Conservation (phyloP, 495 filamentous ascomycete species). For the Barbatosphaeria neglecta region DNA sequence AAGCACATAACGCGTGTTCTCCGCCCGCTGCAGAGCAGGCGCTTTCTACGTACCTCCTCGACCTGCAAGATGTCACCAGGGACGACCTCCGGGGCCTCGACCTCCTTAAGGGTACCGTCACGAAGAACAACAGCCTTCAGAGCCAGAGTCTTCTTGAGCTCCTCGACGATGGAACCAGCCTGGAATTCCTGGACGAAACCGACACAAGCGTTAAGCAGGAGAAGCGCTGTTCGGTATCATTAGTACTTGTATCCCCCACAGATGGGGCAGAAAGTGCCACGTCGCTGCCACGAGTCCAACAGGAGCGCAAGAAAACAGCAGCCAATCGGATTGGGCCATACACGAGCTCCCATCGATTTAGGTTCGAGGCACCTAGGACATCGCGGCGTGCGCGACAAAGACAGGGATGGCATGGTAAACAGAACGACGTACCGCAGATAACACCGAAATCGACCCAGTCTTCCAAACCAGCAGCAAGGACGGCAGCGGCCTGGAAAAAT, state of each 20-base stretch:
- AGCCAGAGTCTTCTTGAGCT: slow-evolving; percentile 80
- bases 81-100: slow-evolving; percentile 70
- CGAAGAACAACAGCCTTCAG: slow-evolving; percentile 77
- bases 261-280: not conserved
- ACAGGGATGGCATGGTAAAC: not conserved
- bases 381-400: too few relatives aligned
- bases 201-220: slow-evolving; percentile 71
- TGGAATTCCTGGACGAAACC: slow-evolving; percentile 85
- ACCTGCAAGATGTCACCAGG: slow-evolving; percentile 83
- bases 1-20: too few relatives aligned
- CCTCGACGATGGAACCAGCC: slow-evolving; percentile 84
- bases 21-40: too few relatives aligned
- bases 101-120: slow-evolving; percentile 56
- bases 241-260: not conserved
- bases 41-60: slow-evolving; percentile 51
- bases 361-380: too few relatives aligned
- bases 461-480: slow-evolving; percentile 68
- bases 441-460: slow-evolving; percentile 79
- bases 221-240: slow-evolving; percentile 19
- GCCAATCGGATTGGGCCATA: too few relatives aligned
- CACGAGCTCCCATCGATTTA: too few relatives aligned
- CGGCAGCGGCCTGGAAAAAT: slow-evolving; percentile 46
- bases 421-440: slow-evolving; percentile 44
- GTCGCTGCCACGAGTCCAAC: too few relatives aligned
- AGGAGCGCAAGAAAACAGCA: not conserved